Percentiles rank a stretch among this genome's conserved stretches.
Evolutionary conservation across 2,329 filamentous ascomycete species (phyloP).

Genomic region (Paecilomyces dactylethromorphus): DNA sequence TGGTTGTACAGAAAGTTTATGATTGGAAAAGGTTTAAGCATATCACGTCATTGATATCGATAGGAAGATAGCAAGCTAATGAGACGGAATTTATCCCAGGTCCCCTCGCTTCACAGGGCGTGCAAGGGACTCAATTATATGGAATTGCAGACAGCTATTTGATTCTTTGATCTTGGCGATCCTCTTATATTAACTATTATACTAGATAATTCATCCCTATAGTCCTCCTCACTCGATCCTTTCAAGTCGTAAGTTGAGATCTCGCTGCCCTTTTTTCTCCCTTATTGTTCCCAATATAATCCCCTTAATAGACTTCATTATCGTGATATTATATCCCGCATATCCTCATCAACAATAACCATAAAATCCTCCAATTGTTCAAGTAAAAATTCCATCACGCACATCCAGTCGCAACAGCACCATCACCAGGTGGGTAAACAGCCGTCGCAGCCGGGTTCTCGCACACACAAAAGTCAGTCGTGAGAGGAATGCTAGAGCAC

Average conservation of each 20-base stretch:
- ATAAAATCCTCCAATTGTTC: background rate
- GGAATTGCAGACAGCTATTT: too few species aligned
- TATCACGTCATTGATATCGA: background rate
- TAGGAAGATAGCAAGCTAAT: background rate
- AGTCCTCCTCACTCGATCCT: too few species aligned
- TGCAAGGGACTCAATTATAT: too few species aligned
- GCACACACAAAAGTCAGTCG: conserved; percentile 12
- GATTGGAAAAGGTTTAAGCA: background rate
- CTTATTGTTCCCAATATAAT: too few species aligned
- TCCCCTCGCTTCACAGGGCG: background rate
- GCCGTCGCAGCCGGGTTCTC: conserved; percentile 10
- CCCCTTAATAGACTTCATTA: background rate
- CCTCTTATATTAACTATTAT: background rate
- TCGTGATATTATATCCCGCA: background rate
- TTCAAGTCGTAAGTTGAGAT: background rate
- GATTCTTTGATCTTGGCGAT: background rate
- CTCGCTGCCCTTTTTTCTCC: background rate
- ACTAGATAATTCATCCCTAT: background rate
- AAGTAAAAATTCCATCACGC: background rate
- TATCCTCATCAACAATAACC: background rate
- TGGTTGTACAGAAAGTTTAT: background rate
- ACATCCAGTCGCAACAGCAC: conserved; percentile 14
- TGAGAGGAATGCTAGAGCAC: conserved; percentile 7
- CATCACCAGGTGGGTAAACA: conserved; percentile 12
- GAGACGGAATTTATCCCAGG: too few species aligned